Base-by-base conservation (phyloP, 1,284 basidiomycete genomes). In the Cutaneotrichosporon sp. region DNA sequence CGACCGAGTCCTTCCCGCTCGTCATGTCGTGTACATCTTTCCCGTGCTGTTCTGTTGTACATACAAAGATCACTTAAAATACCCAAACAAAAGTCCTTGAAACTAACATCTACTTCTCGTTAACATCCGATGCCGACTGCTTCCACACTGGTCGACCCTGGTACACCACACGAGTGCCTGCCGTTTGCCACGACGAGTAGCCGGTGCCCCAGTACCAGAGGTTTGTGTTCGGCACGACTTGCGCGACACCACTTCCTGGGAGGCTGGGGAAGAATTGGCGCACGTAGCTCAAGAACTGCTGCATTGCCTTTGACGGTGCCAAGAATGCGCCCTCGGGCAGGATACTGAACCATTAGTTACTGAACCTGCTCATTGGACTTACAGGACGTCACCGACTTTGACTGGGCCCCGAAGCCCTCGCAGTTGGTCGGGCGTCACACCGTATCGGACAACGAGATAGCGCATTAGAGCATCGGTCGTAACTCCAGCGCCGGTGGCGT, bases 321-420 rank as follows among this genome's bases (percentile, higher is more conserved):
- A 38, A 38, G 21, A 55, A 39, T 2, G 59, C 55, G 4, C 40
- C 52, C 20, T 55, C 55, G 33, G 54, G 59, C n/a, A 60, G 45
- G 45, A 60, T 57, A 15, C 56, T 58, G 20, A 12, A 34, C 18
- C 23, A 26, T 51, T 13, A 47, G 38, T 22, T 8, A 34, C 34
- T 26, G 30, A 34, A 15, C 4, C 10, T 38, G 46, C 33, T 35
- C 4, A 33, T 15, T 8, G 17, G 8, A 60, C 63, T 61, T 37
- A 66, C 64, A 70, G 22, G n/a, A 71, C 63, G 42, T 71, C 69
- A 18, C 69, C 69, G 7, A 71, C 49, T 22, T 62, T 53, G 4
- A 66, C 60, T 0, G 66, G 64, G 1, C 60, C 59, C 1, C 46
- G 39, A 9, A 66, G 50, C 17, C 49, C 40, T 2, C 60, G 54